Evolutionary conservation across 2,329 filamentous ascomycete species (phyloP).

Genomic region (Phyllosticta citrichinensis): DNA sequence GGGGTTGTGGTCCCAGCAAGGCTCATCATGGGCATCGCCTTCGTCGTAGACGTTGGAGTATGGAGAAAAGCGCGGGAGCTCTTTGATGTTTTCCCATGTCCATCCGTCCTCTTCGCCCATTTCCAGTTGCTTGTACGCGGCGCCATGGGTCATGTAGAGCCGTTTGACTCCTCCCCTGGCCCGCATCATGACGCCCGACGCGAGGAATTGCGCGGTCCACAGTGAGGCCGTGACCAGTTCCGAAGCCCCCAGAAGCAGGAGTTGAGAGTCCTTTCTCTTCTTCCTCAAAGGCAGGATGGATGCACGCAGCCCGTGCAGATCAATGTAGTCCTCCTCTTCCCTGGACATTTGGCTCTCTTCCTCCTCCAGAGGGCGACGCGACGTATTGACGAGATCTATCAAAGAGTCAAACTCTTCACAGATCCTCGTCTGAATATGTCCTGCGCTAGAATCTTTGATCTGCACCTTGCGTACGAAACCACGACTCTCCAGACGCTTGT

Average conservation of each 20-base stretch:
- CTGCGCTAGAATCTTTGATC: conserved; percentile 53
- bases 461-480: conserved; percentile 58
- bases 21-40: conserved; percentile 47
- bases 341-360: conserved; percentile 13
- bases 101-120: conserved; percentile 42
- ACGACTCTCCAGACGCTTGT: conserved; percentile 63
- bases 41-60: conserved; percentile 23
- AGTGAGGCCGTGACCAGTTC: conserved; percentile 64
- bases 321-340: conserved; percentile 12
- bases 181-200: conserved; percentile 63
- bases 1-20: conserved; percentile 59
- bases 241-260: conserved; percentile 58
- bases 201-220: conserved; percentile 63
- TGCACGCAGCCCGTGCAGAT: conserved; percentile 50
- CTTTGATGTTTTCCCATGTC: conserved; percentile 61
- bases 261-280: conserved; percentile 60
- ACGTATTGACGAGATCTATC: conserved; percentile 22
- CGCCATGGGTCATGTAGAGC: conserved; percentile 65
- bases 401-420: conserved; percentile 51
- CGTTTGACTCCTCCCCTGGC: conserved; percentile 48
- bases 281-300: conserved; percentile 69
- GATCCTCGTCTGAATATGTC: conserved; percentile 57
- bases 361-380: conserved; percentile 16
- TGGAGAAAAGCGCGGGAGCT: conserved; percentile 50
- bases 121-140: conserved; percentile 60